These are phyloP conservation scores for Aspergillus felis DNA, from an alignment of 2,329 filamentous ascomycete genomes.

Conservation along the genomic window DNA sequence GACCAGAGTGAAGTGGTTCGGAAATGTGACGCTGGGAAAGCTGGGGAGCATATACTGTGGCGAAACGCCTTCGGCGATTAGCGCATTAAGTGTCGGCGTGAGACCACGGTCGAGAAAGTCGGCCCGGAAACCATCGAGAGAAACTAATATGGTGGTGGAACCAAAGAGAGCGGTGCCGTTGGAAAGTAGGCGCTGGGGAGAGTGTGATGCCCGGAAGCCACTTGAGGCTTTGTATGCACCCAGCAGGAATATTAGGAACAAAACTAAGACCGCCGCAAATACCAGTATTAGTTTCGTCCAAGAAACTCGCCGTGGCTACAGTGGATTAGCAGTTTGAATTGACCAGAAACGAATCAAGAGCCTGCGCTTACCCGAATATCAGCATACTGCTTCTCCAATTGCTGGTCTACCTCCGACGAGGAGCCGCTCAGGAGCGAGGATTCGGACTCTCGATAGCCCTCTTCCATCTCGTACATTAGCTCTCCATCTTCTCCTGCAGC, in stretches of 20 bases:
- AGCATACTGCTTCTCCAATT: conserved; percentile 28
- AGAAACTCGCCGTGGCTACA: conserved; percentile 20
- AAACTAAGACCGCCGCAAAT: conserved; percentile 45
- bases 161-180: conserved; percentile 89
- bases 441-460: conserved; percentile 63
- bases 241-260: conserved; percentile 54
- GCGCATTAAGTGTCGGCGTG: conserved; percentile 74
- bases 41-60: conserved; percentile 90
- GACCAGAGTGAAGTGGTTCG: conserved; percentile 90
- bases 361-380: conserved; percentile 24
- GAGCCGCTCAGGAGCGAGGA: conserved; percentile 58
- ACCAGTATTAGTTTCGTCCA: conserved; percentile 36
- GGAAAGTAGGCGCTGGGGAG: conserved; percentile 39
- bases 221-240: conserved; percentile 56
- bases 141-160: conserved; percentile 89
- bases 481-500: conserved; percentile 63
- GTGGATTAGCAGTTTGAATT: not conserved
- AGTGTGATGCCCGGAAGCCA: conserved; percentile 26
- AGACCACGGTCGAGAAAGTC: conserved; percentile 83
- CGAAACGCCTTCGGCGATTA: conserved; percentile 79
- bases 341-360: conserved; percentile 7
- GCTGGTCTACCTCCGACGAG: conserved; percentile 52
- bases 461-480: conserved; percentile 88
- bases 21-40: conserved; percentile 95
- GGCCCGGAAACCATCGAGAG: conserved; percentile 90